phyloP scores from a whole-genome alignment of 441 rosid genomes.

The Isatis lusitanica region DNA sequence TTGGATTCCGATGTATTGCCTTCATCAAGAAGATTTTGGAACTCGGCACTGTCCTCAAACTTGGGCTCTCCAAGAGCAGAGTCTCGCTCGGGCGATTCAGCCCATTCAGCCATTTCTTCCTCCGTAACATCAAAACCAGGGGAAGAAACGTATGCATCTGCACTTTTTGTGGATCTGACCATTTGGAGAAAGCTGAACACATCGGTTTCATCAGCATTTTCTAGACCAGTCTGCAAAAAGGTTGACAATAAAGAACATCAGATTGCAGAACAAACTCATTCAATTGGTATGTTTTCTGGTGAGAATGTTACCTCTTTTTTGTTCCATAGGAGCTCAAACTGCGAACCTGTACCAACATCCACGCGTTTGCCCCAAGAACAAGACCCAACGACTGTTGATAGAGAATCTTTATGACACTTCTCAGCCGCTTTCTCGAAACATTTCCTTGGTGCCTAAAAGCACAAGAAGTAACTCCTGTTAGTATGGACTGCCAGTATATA shows the following conservation, averaged over 20 bases:
- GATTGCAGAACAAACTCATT: constrained; percentile 1
- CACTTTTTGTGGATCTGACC: constrained; percentile 52
- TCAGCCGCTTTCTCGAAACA: constrained; percentile 96
- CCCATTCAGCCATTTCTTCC: constrained; percentile 63
- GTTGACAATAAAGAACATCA: constrained; percentile 23
- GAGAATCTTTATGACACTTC: constrained; percentile 73
- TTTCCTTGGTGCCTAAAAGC: constrained; percentile 71
- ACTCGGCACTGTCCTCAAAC: constrained; percentile 73
- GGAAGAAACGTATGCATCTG: constrained; percentile 54
- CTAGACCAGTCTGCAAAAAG: constrained; percentile 52
- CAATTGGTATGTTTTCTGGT: neutral
- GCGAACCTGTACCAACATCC: constrained; percentile 91
- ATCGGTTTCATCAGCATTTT: constrained; percentile 50
- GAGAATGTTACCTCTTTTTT: constrained; percentile 54
- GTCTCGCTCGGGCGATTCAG: constrained; percentile 67
- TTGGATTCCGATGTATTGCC: constrained; percentile 39
- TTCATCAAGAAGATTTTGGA: constrained; percentile 32
- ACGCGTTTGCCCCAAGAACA: constrained; percentile 96
- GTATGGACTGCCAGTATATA: constrained; percentile 15
- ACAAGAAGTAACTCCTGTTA: constrained; percentile 16
- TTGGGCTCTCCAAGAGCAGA: constrained; percentile 50
- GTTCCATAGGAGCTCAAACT: constrained; percentile 82
- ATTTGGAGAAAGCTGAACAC: constrained; percentile 79
- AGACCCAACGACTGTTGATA: constrained; percentile 82
- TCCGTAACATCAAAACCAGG: constrained; percentile 68